Base-by-base conservation (phyloP, 129 eudicot genomes). In the Artemisia annua region DNA sequence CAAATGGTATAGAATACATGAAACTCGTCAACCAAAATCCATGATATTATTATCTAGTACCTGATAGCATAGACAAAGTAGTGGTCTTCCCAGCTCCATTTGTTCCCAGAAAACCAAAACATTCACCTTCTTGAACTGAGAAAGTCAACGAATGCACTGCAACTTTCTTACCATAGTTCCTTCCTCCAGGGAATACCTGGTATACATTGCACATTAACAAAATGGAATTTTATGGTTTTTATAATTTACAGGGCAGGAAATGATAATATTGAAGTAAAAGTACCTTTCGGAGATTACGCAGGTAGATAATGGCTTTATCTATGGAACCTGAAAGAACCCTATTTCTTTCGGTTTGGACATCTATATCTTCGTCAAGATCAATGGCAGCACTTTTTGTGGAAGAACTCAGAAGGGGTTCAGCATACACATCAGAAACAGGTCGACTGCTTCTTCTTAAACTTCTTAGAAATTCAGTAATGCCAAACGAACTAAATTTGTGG, bases 11-110 rank as follows among this genome's bases (percentile, higher is more conserved):
- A 76, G 28, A 58, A 57, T 66, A 39, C 58, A 75, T 48, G 49
- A 75, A 19, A 66, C 14, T 12, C 63, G 65, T 13, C 4, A 28
- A 65, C 66, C 50, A 55, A 55, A 66, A 75, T 54, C n/a, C 9
- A 7, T 55, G 73, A 26, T 28, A 55, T 66, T 64, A 26, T 14
- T 58, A 55, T 44, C 73, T 15, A 32, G 70, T 85, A 92, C 98
- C 98, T 68, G 91, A 87, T 79, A 94, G 84, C 98, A 94, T 94
- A 65, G 98, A 94, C 73, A 94, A 70, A 60, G 98, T 90, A 35
- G 98, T 90, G 54, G 98, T 94, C 79, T 94, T 94, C 71, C 98
- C 98, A 57, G 98, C 98, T 73, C 98, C 98, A 84, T 94, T 94
- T 13, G 97, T 90, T 82, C 98, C 98, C 58, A 94, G 85, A 79